A percentile compares a stretch with the other conserved stretches of the same genome.
phyloP scores from a whole-genome alignment of 768 basidiomycete species.

The Termitomyces sp. region DNA sequence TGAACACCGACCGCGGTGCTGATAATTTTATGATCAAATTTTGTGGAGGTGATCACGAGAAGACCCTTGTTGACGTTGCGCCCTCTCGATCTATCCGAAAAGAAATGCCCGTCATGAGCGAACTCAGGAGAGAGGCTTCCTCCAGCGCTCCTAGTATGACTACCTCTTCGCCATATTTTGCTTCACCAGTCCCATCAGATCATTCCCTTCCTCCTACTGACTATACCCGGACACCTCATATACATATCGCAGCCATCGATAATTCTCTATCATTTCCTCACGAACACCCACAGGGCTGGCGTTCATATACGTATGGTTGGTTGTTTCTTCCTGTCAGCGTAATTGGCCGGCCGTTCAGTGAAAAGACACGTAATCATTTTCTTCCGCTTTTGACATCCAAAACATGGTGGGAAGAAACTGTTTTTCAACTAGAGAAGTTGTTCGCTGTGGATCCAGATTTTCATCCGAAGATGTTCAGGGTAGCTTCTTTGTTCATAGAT shows the following conservation, averaged over 20 bases:
- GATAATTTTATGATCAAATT: slow-evolving; percentile 95
- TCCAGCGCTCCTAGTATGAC: slow-evolving; percentile 30
- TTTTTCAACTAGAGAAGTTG: slow-evolving; percentile 66
- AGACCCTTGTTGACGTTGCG: slow-evolving; percentile 71
- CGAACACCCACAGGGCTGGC: slow-evolving; percentile 77
- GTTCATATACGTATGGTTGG: slow-evolving; percentile 86
- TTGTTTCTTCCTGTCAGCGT: slow-evolving; percentile 80
- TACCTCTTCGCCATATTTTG: slow-evolving; percentile 35
- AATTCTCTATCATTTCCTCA: slow-evolving; percentile 92
- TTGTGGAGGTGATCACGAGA: slow-evolving; percentile 78
- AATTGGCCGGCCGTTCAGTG: slow-evolving; percentile 82
- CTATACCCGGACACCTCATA: slow-evolving; percentile 67
- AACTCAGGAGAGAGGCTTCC: slow-evolving; percentile 42
- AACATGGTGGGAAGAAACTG: slow-evolving; percentile 88
- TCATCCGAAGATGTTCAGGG: slow-evolving; percentile 86
- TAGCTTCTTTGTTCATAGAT: slow-evolving; percentile 17
- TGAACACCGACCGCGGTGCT: slow-evolving; percentile 84
- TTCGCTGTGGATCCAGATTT: slow-evolving; percentile 84
- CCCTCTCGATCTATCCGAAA: slow-evolving; percentile 63
- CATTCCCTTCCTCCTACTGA: slow-evolving; percentile 32
- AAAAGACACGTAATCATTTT: slow-evolving; percentile 77
- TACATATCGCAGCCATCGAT: slow-evolving; percentile 91
- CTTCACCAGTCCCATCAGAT: slow-evolving; percentile 29
- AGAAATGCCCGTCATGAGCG: slow-evolving; percentile 72
- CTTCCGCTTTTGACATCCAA: slow-evolving; percentile 79